Conservation (phyloP, 257 asterid species). For the Marsdenia floribunda region DNA sequence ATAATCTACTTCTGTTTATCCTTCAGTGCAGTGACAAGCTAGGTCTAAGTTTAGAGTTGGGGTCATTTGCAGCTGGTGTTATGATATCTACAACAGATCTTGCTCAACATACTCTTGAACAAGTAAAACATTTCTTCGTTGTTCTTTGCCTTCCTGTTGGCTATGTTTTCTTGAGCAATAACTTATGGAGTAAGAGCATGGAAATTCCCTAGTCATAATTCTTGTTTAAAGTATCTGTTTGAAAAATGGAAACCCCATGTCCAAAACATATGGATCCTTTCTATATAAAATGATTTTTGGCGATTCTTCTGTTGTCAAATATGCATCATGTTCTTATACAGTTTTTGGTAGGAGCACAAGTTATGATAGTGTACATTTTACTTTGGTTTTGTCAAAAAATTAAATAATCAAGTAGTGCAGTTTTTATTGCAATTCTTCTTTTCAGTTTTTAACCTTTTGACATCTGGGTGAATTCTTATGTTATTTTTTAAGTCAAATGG, state of each 20-base stretch:
- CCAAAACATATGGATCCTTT: background rate
- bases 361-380: background rate
- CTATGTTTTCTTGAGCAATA: background rate
- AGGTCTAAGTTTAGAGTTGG: constrained; percentile 98
- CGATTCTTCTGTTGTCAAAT: background rate
- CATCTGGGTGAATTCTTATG: background rate
- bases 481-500: background rate
- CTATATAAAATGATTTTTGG: background rate
- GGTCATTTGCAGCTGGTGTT: constrained; percentile 99
- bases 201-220: background rate
- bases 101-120: constrained; percentile 95
- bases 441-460: no score
- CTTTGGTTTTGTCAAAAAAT: background rate
- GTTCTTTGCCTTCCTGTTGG: background rate
- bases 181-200: background rate
- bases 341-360: background rate
- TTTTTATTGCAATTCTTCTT: background rate
- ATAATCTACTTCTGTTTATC: constrained; percentile 22
- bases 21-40: constrained; percentile 97
- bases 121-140: constrained; percentile 40
- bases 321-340: background rate
- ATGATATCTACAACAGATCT: constrained; percentile 98
- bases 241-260: background rate
- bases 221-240: background rate
- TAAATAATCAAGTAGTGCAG: background rate